Conservation (phyloP, 108 stramenopile species). For the Schizochytrium sp. region DNA sequence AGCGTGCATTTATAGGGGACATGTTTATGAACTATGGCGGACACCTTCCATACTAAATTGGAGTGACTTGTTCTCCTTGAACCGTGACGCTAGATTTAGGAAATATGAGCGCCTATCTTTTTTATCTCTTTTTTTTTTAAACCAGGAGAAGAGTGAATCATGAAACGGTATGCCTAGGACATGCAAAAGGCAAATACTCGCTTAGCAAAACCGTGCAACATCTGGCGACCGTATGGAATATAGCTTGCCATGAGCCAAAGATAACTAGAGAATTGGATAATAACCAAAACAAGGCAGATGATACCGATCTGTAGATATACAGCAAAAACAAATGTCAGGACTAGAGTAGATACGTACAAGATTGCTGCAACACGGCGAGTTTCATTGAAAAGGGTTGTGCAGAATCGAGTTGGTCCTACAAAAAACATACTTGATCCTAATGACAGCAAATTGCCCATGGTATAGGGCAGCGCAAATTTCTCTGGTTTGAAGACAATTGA, state of each 20-base stretch:
- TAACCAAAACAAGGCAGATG: conserved; percentile 6
- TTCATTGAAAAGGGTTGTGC: conserved; percentile 12
- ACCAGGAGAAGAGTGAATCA: not conserved
- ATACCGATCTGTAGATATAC: conserved; percentile 20
- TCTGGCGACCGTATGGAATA: conserved; percentile 42
- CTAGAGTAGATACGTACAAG: conserved; percentile 26
- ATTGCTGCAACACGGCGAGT: conserved; percentile 14
- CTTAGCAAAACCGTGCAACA: not conserved
- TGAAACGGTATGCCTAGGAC: not conserved
- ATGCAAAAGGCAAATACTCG: conserved; percentile 2
- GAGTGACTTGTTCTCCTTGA: too few relatives aligned
- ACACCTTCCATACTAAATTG: too few relatives aligned
- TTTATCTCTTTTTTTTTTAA: not conserved
- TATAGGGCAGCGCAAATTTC: conserved; percentile 51
- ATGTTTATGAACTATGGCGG: too few relatives aligned
- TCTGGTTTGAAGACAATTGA: conserved; percentile 35
- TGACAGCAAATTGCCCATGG: conserved; percentile 10
- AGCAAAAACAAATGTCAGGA: conserved; percentile 28
- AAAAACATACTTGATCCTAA: conserved; percentile 50
- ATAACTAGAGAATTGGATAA: conserved; percentile 46
- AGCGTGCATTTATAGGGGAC: too few relatives aligned
- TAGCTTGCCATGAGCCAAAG: conserved; percentile 58
- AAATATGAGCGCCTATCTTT: not conserved
- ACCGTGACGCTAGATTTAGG: too few relatives aligned
- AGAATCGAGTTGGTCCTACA: conserved; percentile 25